phyloP scores from a whole-genome alignment of 257 asterid species.

The Solanum sparsipilum region DNA sequence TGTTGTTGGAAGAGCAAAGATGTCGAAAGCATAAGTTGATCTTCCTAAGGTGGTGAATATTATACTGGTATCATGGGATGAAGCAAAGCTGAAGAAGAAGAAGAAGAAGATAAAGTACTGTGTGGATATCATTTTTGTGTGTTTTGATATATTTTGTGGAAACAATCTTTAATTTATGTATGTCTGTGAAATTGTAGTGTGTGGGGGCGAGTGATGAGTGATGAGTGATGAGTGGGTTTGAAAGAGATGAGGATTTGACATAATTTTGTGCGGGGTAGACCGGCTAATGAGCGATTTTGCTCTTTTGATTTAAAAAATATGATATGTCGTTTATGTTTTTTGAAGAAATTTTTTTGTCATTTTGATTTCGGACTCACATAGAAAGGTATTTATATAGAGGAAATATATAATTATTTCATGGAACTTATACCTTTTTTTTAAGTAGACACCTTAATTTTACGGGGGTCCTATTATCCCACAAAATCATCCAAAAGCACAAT shows the following conservation, averaged over 20 bases:
- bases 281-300: no score
- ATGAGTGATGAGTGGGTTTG: background rate
- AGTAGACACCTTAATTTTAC: no score
- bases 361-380: no score
- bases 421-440: no score
- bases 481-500: no score
- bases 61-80: slow-evolving; percentile 26
- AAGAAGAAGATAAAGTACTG: background rate
- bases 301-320: no score
- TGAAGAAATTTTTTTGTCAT: no score
- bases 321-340: no score
- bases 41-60: slow-evolving; percentile 59
- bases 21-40: slow-evolving; percentile 61
- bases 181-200: background rate
- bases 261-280: no score
- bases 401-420: no score
- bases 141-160: background rate
- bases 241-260: background rate
- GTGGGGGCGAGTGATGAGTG: background rate
- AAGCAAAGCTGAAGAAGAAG: slow-evolving; percentile 1
- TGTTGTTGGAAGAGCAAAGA: slow-evolving; percentile 34
- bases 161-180: background rate
- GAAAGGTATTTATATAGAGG: no score
- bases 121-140: slow-evolving; percentile 17
- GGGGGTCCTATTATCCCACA: no score